These are phyloP conservation scores for Solanum neorickii DNA, from an alignment of 257 asterid species.

Conservation along the genomic window DNA sequence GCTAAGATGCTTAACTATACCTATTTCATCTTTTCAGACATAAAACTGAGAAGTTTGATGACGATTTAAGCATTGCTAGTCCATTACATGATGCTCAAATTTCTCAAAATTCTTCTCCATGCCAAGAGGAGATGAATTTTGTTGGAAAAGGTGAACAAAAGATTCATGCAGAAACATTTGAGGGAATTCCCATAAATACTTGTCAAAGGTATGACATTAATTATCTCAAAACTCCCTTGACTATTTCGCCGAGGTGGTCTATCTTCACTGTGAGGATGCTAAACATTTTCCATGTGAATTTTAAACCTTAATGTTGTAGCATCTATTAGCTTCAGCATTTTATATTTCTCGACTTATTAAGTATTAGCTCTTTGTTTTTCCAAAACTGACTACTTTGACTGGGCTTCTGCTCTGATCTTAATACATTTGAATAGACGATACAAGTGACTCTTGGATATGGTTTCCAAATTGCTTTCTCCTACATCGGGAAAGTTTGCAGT, in stretches of 20 bases:
- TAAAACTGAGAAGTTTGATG: conserved; percentile 45
- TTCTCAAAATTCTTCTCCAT: conserved; percentile 10
- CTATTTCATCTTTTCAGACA: conserved; percentile 24
- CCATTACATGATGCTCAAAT: conserved; percentile 23
- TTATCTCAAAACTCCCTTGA: not conserved
- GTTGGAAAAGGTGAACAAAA: conserved; percentile 30
- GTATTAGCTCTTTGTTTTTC: not conserved
- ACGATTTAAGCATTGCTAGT: conserved; percentile 31
- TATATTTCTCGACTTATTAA: not conserved
- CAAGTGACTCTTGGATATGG: not conserved
- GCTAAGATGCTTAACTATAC: not conserved
- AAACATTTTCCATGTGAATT: not conserved
- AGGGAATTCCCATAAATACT: conserved; percentile 20
- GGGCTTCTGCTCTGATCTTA: not conserved
- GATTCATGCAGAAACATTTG: conserved; percentile 31
- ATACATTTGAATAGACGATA: not conserved
- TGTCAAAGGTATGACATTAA: conserved; percentile 32
- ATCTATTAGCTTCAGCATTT: not conserved
- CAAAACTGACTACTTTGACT: not conserved
- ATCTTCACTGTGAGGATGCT: not conserved
- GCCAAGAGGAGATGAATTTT: conserved; percentile 30
- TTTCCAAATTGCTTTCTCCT: not conserved
- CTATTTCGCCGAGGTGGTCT: not conserved
- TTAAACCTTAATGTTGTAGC: not conserved
- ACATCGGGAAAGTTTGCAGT: not conserved